phyloP scores from a whole-genome alignment of 306 rosid species.

The Vigna hirtella region DNA sequence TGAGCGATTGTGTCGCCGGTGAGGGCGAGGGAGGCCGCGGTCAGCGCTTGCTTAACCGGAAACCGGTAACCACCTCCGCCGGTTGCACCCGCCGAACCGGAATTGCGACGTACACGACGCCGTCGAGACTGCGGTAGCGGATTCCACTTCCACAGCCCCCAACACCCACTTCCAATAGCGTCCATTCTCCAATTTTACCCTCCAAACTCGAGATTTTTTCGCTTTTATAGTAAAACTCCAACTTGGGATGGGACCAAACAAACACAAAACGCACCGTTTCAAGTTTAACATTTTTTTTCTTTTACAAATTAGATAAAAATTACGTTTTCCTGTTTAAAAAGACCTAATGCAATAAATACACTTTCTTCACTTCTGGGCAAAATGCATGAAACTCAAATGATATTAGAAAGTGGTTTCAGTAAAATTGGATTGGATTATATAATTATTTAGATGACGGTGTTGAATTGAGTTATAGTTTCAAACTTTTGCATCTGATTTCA shows the following conservation, averaged over 20 bases:
- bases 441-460: too few species aligned
- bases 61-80: constrained; percentile 60
- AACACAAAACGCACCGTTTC: constrained; percentile 49
- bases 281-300: not conserved
- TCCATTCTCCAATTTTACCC: constrained; percentile 53
- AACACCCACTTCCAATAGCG: constrained; percentile 63
- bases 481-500: too few species aligned
- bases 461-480: too few species aligned
- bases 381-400: too few species aligned
- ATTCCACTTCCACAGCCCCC: constrained; percentile 78
- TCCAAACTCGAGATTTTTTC: not conserved
- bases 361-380: too few species aligned
- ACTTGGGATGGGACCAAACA: not conserved
- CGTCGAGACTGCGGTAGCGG: constrained; percentile 39
- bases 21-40: constrained; percentile 69
- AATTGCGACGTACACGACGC: constrained; percentile 52
- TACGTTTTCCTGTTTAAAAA: not conserved
- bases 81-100: constrained; percentile 59
- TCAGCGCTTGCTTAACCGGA: constrained; percentile 79
- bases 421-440: too few species aligned
- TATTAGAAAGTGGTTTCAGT: too few species aligned
- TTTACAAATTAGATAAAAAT: not conserved
- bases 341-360: too few species aligned
- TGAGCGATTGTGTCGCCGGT: constrained; percentile 64
- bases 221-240: constrained; percentile 6